phyloP scores from a whole-genome alignment of 495 filamentous ascomycete species.

The Pyrenopolyporus hunteri region DNA sequence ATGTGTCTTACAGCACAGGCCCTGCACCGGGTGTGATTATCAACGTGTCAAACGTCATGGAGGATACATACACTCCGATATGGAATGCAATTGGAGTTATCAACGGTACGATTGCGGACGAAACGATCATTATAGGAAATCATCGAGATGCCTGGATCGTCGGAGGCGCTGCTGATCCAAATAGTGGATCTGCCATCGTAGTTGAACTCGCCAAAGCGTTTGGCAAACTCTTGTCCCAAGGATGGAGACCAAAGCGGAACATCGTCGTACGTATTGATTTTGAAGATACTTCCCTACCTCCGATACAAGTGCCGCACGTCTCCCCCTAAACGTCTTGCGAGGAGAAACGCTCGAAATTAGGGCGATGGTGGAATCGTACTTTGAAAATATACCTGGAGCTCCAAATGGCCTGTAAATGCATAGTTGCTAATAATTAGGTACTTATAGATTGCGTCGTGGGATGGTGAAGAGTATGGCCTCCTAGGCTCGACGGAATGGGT shows the following conservation, averaged over 20 bases:
- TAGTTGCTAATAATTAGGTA: background rate
- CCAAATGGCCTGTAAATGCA: no score
- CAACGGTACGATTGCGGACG: slow-evolving; percentile 73
- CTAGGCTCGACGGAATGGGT: slow-evolving; percentile 90
- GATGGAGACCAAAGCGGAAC: slow-evolving; percentile 83
- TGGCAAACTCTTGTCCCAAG: slow-evolving; percentile 70
- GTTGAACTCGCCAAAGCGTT: slow-evolving; percentile 80
- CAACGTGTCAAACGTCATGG: slow-evolving; percentile 79
- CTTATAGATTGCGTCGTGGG: slow-evolving; percentile 65
- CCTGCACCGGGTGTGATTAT: slow-evolving; percentile 74
- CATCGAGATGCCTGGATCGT: slow-evolving; percentile 90
- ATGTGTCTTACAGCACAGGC: slow-evolving; percentile 83
- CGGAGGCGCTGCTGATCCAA: slow-evolving; percentile 78
- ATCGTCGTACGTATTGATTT: slow-evolving; percentile 70
- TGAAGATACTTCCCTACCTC: background rate
- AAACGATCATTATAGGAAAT: slow-evolving; percentile 86
- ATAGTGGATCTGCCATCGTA: slow-evolving; percentile 81
- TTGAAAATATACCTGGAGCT: no score
- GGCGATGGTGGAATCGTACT: no score
- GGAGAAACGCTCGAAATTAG: no score
- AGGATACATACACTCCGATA: slow-evolving; percentile 78
- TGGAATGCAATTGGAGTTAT: slow-evolving; percentile 91
- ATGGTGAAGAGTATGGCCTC: slow-evolving; percentile 80
- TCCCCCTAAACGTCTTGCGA: no score
- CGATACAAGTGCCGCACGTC: no score